Evolutionary conservation across 2,329 filamentous ascomycete genomes (phyloP).

Genomic region (Penicillium paneum): DNA sequence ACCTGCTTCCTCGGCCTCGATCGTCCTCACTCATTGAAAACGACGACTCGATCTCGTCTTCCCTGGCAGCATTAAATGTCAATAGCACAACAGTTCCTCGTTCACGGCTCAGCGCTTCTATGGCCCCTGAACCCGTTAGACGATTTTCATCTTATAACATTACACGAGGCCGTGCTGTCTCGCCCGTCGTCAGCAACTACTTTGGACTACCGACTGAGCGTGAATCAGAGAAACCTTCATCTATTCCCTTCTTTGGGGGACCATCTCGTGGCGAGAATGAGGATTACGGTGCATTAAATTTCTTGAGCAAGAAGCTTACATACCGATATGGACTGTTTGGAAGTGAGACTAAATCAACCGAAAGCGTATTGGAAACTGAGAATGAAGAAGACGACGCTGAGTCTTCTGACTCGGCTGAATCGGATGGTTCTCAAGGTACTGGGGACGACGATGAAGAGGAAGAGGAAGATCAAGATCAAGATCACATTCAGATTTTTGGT

Average conservation of each 20-base stretch:
- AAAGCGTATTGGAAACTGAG: slow-evolving; percentile 21
- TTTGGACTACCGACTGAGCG: slow-evolving; percentile 42
- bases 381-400: slow-evolving; percentile 20
- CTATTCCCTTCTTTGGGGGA: slow-evolving; percentile 29
- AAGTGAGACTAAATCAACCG: slow-evolving; percentile 25
- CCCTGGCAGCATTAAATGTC: slow-evolving; percentile 29
- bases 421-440: slow-evolving; percentile 44
- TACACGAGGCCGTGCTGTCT: slow-evolving; percentile 40
- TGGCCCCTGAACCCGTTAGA: slow-evolving; percentile 20
- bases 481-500: slow-evolving; percentile 53
- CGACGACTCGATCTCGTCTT: slow-evolving; percentile 20
- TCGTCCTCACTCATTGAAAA: slow-evolving; percentile 30
- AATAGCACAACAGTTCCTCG: slow-evolving; percentile 26
- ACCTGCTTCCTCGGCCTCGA: slow-evolving; percentile 17
- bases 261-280: slow-evolving; percentile 19
- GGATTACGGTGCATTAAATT: slow-evolving; percentile 57
- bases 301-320: slow-evolving; percentile 49
- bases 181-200: slow-evolving; percentile 46
- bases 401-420: slow-evolving; percentile 29
- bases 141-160: slow-evolving; percentile 36
- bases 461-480: slow-evolving; percentile 47
- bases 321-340: slow-evolving; percentile 38
- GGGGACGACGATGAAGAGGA: slow-evolving; percentile 52
- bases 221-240: slow-evolving; percentile 29
- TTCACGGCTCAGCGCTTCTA: slow-evolving; percentile 21